Percentiles rank a stretch among this genome's conserved stretches.
These are phyloP conservation scores for Myriosclerotinia curreyana DNA, from an alignment of 2,329 filamentous ascomycete genomes.

Conservation along the genomic window DNA sequence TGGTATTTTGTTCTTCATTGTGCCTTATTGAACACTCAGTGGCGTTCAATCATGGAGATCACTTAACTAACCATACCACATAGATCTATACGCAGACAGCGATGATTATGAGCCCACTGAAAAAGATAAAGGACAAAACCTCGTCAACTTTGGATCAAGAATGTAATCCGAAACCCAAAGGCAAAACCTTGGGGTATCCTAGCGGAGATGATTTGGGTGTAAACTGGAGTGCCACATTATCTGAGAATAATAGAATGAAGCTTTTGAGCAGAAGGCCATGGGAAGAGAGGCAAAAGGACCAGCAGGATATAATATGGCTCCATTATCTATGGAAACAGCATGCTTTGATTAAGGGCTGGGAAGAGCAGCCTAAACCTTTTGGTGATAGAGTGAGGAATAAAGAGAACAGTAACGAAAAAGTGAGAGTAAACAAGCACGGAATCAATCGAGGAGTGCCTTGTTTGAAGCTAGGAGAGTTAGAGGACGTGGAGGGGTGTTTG, in stretches of 20 bases:
- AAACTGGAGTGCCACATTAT: neutral
- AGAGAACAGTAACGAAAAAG: no score
- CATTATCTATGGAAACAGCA: neutral
- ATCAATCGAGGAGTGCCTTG: neutral
- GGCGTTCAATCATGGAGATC: no score
- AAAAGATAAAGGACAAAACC: no score
- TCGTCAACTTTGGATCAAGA: neutral
- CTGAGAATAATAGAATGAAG: neutral
- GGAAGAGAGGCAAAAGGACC: neutral
- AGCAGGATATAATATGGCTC: neutral
- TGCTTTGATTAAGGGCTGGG: neutral
- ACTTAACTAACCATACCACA: no score
- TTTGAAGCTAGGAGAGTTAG: no score
- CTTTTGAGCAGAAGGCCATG: neutral
- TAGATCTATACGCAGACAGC: no score
- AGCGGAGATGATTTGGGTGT: conserved; percentile 4
- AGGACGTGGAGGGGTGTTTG: neutral
- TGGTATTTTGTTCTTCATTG: no score
- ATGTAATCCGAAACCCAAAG: neutral
- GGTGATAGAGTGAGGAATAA: neutral
- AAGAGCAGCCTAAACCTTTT: neutral
- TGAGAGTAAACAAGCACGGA: neutral
- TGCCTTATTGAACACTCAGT: no score
- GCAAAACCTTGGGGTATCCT: neutral
- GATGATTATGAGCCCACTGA: no score